These are phyloP conservation scores for Antitrichia curtipendula DNA, from an alignment of 225 moss, liverwort and hornwort genomes.

Conservation along the genomic window DNA sequence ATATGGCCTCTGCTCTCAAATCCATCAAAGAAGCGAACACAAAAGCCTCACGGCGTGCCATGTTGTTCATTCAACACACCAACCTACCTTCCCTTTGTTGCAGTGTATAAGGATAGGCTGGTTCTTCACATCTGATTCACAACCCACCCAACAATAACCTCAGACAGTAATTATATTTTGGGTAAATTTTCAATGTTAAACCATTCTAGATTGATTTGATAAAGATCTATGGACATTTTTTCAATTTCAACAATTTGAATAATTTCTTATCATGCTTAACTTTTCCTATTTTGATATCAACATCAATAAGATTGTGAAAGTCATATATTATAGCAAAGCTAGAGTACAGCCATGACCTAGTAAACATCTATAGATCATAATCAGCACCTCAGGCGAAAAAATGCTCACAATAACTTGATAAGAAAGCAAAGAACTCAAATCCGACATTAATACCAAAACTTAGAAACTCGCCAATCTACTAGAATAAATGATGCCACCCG, in stretches of 20 bases:
- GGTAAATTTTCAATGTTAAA: neutral
- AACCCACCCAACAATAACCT: neutral
- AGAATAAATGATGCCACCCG: neutral
- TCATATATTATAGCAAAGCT: neutral
- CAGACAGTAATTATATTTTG: neutral
- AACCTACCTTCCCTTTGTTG: slow-evolving; percentile 97
- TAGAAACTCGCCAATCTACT: neutral
- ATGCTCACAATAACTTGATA: neutral
- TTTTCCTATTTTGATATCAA: neutral
- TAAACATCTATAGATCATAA: neutral
- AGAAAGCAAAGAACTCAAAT: neutral
- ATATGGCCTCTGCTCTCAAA: neutral
- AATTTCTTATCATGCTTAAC: neutral
- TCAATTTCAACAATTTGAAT: neutral
- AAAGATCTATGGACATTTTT: neutral
- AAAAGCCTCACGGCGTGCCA: neutral
- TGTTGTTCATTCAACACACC: neutral
- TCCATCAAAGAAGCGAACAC: neutral
- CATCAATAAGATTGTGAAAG: neutral
- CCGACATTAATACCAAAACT: neutral
- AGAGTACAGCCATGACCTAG: neutral
- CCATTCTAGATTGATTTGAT: neutral
- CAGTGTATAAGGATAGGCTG: slow-evolving; percentile 95
- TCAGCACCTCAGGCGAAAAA: neutral
- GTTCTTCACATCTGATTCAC: slow-evolving; percentile 73